Base-by-base conservation (phyloP, 805 yeast genomes). In the Candida nitratophila region DNA sequence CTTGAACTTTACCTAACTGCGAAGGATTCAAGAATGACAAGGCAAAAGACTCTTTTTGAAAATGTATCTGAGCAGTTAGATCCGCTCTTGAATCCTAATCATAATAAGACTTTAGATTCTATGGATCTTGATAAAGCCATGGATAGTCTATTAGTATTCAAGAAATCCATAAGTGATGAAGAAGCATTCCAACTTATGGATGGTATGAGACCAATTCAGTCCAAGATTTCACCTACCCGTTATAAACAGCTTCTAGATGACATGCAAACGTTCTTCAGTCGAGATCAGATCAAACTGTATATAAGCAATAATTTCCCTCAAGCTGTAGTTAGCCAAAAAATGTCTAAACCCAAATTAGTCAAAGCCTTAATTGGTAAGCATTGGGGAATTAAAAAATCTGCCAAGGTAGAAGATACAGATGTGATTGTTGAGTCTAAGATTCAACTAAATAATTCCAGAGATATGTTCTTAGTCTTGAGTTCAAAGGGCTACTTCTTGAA, bases 381-480 rank as follows among this genome's bases (percentile, higher is more conserved):
- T 29, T 63, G 68, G 68, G 48, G 50, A 2, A 43, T 63, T 4
- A 44, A 50, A 27, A 44, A 47, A 17, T 47, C 55, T 4, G 45
- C 46, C 19, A 37, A 43, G 14, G 35, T 50, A 2, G 47, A 41
- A 16, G 51, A 48, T 14, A 47, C 44, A 15, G 55, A 53, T 16
- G 32, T 57, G 14, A 45, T 50, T 11, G 40, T 48, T 3, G 59
- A 57, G 41, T 47, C 52, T 8, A 48, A 51, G 7, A 55, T 65
- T 37, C 52, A 52, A 21, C 44, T 65, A 15, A 55, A 56, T 3
- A 55, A 52, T 42, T 45, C 57, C 10, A 50, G 64, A 41, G 66
- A 63, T 29, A 47, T 61, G 20, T 64, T 63, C 41, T 47, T 65
- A 27, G 43, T 65, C 20, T 49, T 64, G 6, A 59, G 66, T 29